Evolutionary conservation across 2,329 filamentous ascomycete species (phyloP).

Genomic region (Beauveria pseudobassiana): DNA sequence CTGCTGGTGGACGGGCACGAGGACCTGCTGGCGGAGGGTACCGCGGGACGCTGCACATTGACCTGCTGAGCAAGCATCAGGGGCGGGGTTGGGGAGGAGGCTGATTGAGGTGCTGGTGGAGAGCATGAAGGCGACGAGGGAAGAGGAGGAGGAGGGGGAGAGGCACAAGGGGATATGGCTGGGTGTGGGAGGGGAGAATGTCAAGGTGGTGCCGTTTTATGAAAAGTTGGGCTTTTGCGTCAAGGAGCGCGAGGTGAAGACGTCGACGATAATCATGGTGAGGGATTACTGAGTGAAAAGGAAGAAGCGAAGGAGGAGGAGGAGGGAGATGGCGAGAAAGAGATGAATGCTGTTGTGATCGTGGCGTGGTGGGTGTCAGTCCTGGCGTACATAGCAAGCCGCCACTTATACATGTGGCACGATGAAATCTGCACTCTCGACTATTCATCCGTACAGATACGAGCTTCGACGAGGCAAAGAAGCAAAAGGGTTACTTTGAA

Average conservation of each 20-base stretch:
- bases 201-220: conserved; percentile 41
- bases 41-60: conserved; percentile 42
- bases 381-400: too few relatives aligned
- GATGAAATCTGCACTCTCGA: too few relatives aligned
- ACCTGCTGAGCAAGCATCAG: conserved; percentile 36
- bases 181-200: conserved; percentile 38
- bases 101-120: conserved; percentile 35
- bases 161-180: conserved; percentile 32
- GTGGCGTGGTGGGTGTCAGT: too few relatives aligned
- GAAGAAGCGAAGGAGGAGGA: not conserved
- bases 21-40: conserved; percentile 26
- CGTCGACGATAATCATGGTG: conserved; percentile 34
- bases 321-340: not conserved
- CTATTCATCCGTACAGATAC: too few relatives aligned
- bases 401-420: too few relatives aligned
- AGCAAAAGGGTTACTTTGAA: not conserved
- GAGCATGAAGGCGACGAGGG: conserved; percentile 22
- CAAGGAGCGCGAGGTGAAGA: conserved; percentile 26
- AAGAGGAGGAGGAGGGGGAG: not conserved
- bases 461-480: not conserved
- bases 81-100: conserved; percentile 35
- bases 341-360: not conserved
- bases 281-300: conserved; percentile 20
- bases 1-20: conserved; percentile 30
- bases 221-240: conserved; percentile 38